A percentile compares a stretch with the other conserved stretches of the same genome.
Evolutionary conservation across 805 yeast species (phyloP).

Genomic region (Hanseniaspora lachancei): DNA sequence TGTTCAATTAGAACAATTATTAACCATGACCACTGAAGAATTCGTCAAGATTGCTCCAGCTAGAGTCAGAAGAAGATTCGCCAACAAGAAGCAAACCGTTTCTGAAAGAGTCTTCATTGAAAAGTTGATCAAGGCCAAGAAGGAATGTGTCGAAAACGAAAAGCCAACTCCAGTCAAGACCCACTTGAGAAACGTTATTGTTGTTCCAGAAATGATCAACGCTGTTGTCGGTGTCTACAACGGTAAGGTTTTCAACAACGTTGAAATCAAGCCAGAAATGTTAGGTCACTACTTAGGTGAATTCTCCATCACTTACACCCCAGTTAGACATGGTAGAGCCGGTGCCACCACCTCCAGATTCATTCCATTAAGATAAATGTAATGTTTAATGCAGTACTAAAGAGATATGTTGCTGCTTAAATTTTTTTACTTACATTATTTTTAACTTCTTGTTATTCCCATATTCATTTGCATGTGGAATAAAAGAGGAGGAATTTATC

Average conservation of each 20-base stretch:
- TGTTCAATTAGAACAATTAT: constrained; percentile 87
- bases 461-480: no score
- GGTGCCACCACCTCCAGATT: constrained; percentile 70
- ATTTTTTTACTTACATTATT: background rate
- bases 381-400: no score
- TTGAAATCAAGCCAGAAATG: constrained; percentile 99
- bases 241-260: constrained; percentile 98
- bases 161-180: constrained; percentile 98
- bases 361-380: constrained; percentile 50
- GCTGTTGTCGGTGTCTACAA: constrained; percentile 97
- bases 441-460: background rate
- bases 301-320: constrained; percentile 98
- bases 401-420: no score
- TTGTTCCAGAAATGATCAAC: constrained; percentile 99
- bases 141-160: constrained; percentile 79
- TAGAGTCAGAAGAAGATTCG: constrained; percentile 99
- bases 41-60: constrained; percentile 93
- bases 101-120: constrained; percentile 57
- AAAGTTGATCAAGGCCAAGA: constrained; percentile 95
- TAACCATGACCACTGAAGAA: constrained; percentile 90
- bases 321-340: constrained; percentile 99
- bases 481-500: no score
- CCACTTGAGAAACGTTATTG: constrained; percentile 96
- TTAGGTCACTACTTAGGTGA: constrained; percentile 99
- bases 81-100: constrained; percentile 88